A percentile compares a stretch with the other conserved stretches of the same genome.
Evolutionary conservation across 164 flowering plant species (phyloP).

Genomic region (Piper longum): DNA sequence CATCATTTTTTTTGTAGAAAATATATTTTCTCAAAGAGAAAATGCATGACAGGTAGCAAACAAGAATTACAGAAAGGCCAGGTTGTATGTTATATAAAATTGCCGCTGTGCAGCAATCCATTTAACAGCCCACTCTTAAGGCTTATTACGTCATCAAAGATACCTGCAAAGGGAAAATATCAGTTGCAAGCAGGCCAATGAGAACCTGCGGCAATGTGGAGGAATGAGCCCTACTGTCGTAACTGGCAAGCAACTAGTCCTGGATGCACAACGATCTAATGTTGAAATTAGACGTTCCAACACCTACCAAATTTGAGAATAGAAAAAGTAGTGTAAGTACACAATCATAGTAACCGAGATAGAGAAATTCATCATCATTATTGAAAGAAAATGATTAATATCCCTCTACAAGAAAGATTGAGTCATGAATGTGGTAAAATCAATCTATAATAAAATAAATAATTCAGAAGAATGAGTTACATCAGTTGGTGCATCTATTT

Average conservation of each 20-base stretch:
- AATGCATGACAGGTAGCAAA: neutral
- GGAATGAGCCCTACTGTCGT: conserved; percentile 90
- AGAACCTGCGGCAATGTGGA: conserved; percentile 78
- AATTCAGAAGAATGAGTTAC: conserved; percentile 29
- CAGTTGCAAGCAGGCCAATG: conserved; percentile 83
- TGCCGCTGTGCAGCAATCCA: neutral
- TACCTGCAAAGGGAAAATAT: conserved; percentile 87
- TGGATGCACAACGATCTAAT: conserved; percentile 93
- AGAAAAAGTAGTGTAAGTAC: neutral
- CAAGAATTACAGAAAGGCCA: neutral
- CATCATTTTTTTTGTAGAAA: neutral
- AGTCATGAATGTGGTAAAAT: neutral
- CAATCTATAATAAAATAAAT: neutral
- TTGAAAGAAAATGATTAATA: neutral
- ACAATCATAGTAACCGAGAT: neutral
- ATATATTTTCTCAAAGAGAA: neutral
- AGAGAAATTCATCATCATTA: neutral
- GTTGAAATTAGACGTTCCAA: conserved; percentile 61
- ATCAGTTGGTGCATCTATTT: conserved; percentile 59
- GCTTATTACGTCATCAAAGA: neutral
- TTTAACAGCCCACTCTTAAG: neutral
- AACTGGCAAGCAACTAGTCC: conserved; percentile 80
- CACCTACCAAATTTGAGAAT: conserved; percentile 29
- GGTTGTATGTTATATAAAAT: neutral
- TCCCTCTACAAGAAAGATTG: neutral